Percentiles rank a stretch among this genome's conserved stretches.
Evolutionary conservation across 2,329 filamentous ascomycete genomes (phyloP).

Genomic region (Fusarium mangiferae): DNA sequence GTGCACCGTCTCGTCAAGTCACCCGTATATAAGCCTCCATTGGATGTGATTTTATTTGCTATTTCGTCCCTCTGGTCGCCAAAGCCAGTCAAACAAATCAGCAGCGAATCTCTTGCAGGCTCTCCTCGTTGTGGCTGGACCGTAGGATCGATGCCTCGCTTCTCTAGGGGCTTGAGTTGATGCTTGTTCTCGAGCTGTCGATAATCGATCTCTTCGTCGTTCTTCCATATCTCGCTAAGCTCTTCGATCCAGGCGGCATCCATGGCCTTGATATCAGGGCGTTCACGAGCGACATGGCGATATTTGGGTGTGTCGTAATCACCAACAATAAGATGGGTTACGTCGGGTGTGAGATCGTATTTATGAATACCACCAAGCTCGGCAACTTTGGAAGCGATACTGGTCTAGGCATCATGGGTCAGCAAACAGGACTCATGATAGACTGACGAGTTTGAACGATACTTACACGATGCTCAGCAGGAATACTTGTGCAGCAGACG

Average conservation of each 20-base stretch:
- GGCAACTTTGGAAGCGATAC: constrained; percentile 71
- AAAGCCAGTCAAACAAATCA: constrained; percentile 68
- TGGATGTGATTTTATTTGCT: constrained; percentile 70
- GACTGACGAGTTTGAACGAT: constrained; percentile 47
- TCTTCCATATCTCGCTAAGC: constrained; percentile 81
- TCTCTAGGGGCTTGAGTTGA: constrained; percentile 71
- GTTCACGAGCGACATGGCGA: constrained; percentile 89
- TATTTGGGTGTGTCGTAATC: constrained; percentile 93
- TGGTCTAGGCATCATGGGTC: constrained; percentile 50
- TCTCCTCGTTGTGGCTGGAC: constrained; percentile 32
- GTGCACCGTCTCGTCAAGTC: constrained; percentile 89
- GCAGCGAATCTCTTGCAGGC: constrained; percentile 53
- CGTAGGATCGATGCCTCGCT: constrained; percentile 55
- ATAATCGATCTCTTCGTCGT: constrained; percentile 81
- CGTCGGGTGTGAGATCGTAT: constrained; percentile 93
- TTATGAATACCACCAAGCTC: constrained; percentile 90
- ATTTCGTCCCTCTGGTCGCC: constrained; percentile 75
- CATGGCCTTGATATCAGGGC: constrained; percentile 87
- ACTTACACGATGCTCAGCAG: constrained; percentile 77
- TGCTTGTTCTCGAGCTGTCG: constrained; percentile 73
- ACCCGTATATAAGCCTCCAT: constrained; percentile 87
- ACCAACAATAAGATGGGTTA: constrained; percentile 93
- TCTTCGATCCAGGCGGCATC: constrained; percentile 86
- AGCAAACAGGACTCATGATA: constrained; percentile 1
- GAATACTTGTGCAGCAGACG: constrained; percentile 88